Percentiles rank a stretch among this genome's conserved stretches.
Evolutionary conservation across 2,329 filamentous ascomycete genomes (phyloP).

Genomic region (Macroventuria anomochaeta): DNA sequence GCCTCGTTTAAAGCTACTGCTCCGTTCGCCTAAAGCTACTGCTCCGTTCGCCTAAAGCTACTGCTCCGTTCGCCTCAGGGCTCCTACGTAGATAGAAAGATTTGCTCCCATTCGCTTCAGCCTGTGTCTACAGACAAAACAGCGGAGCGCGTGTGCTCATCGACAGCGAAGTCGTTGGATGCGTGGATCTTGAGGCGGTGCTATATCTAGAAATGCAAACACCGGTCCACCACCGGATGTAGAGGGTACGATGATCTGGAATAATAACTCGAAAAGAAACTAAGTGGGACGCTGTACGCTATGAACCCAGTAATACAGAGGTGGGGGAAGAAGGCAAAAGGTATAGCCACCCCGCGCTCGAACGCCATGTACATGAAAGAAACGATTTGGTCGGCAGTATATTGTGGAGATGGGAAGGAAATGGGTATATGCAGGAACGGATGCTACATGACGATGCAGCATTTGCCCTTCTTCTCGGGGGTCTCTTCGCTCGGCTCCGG

Average conservation of each 20-base stretch:
- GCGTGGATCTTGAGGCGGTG: slow-evolving; percentile 11
- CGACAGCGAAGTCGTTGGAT: slow-evolving; percentile 13
- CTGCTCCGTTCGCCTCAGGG: slow-evolving; percentile 9
- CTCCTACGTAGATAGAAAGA: background rate
- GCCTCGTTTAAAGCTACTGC: background rate
- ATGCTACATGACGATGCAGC: slow-evolving; percentile 75
- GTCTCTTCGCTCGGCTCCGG: slow-evolving; percentile 63
- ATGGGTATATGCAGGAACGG: slow-evolving; percentile 38
- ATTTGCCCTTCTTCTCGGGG: slow-evolving; percentile 68
- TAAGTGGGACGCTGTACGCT: slow-evolving; percentile 41
- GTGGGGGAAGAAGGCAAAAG: slow-evolving; percentile 17
- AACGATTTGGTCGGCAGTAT: slow-evolving; percentile 30
- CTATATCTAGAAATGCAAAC: slow-evolving; percentile 15
- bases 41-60: slow-evolving; percentile 3
- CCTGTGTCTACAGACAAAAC: background rate
- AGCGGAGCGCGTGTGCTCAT: slow-evolving; percentile 9
- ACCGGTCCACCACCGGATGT: background rate
- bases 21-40: slow-evolving; percentile 3
- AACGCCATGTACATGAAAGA: slow-evolving; percentile 39
- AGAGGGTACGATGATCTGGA: background rate
- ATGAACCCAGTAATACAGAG: slow-evolving; percentile 32
- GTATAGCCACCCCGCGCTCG: slow-evolving; percentile 16
- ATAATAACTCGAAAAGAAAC: slow-evolving; percentile 27
- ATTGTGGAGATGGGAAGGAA: slow-evolving; percentile 27
- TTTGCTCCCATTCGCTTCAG: background rate